Conservation (phyloP, 176 grass and related monocot species). For the Olyra latifolia region DNA sequence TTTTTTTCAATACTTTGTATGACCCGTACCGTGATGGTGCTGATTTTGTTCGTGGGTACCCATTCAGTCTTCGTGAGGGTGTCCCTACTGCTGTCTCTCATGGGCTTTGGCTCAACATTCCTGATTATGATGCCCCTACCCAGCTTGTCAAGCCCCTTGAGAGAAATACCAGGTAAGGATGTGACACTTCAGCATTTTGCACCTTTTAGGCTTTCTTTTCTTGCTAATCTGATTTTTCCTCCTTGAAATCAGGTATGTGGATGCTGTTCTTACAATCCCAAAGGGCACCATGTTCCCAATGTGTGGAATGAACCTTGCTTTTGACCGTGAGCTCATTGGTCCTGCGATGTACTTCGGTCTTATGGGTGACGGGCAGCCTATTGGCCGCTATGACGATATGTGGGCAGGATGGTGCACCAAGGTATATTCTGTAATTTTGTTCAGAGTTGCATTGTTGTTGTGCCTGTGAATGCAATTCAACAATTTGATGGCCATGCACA, state of each 20-base stretch:
- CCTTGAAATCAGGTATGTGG: conserved; percentile 54
- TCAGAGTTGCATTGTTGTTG: neutral
- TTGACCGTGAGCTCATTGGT: conserved; percentile 76
- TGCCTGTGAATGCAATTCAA: neutral
- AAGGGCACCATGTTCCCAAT: conserved; percentile 73
- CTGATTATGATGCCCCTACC: conserved; percentile 74
- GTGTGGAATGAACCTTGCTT: conserved; percentile 84
- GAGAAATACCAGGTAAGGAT: conserved; percentile 52
- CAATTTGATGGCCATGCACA: neutral
- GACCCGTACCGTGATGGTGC: conserved; percentile 64
- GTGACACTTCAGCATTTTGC: neutral
- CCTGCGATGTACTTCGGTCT: conserved; percentile 82
- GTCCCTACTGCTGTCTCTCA: conserved; percentile 65
- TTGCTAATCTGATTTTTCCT: neutral
- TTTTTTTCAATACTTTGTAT: conserved; percentile 72
- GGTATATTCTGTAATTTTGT: conserved; percentile 30
- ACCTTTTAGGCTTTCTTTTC: neutral
- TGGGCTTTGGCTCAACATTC: conserved; percentile 76
- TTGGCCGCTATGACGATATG: conserved; percentile 79
- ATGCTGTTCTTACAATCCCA: conserved; percentile 68
- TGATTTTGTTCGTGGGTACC: conserved; percentile 75
- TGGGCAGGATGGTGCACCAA: conserved; percentile 81
- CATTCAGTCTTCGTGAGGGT: conserved; percentile 75
- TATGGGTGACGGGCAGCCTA: conserved; percentile 77
- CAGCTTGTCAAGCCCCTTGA: conserved; percentile 74